phyloP scores from a whole-genome alignment of 1,284 basidiomycete genomes.

The Trichosporon sp. region DNA sequence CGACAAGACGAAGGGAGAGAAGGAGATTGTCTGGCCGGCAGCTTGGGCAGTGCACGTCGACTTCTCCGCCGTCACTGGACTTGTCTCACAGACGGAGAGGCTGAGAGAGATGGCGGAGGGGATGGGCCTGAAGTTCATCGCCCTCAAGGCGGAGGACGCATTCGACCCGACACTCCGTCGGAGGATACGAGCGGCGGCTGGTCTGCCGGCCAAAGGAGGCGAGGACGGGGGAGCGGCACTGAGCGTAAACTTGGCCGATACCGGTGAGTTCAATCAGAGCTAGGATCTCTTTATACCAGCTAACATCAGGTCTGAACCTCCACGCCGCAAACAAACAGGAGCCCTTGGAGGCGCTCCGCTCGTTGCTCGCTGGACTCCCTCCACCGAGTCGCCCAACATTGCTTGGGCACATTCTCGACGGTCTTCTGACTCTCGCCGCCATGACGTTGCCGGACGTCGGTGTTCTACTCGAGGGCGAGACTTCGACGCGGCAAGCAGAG shows the following conservation, averaged over 20 bases:
- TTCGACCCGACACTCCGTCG: constrained; percentile 38
- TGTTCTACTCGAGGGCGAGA: constrained; percentile 78
- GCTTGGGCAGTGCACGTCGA: constrained; percentile 54
- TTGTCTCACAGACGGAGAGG: constrained; percentile 28
- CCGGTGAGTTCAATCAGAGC: constrained; percentile 34
- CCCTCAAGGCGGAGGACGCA: constrained; percentile 49
- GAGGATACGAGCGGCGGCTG: constrained; percentile 23
- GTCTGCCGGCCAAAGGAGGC: neutral
- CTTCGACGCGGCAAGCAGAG: constrained; percentile 76
- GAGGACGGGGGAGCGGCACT: constrained; percentile 14
- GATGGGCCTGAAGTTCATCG: constrained; percentile 38
- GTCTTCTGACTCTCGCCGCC: constrained; percentile 72
- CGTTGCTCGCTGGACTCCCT: constrained; percentile 71
- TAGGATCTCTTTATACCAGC: neutral
- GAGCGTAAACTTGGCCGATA: constrained; percentile 36
- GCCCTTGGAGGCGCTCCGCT: constrained; percentile 62
- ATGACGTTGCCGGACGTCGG: constrained; percentile 63
- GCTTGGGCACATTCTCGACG: constrained; percentile 66
- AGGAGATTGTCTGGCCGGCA: constrained; percentile 44
- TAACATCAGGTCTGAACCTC: constrained; percentile 41
- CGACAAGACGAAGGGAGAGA: constrained; percentile 44
- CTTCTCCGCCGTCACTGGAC: constrained; percentile 37
- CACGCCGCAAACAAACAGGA: constrained; percentile 43
- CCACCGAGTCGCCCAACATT: constrained; percentile 72
- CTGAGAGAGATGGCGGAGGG: constrained; percentile 35